Base-by-base conservation (phyloP, 495 filamentous ascomycete genomes). In the Penicillium paxilli region DNA sequence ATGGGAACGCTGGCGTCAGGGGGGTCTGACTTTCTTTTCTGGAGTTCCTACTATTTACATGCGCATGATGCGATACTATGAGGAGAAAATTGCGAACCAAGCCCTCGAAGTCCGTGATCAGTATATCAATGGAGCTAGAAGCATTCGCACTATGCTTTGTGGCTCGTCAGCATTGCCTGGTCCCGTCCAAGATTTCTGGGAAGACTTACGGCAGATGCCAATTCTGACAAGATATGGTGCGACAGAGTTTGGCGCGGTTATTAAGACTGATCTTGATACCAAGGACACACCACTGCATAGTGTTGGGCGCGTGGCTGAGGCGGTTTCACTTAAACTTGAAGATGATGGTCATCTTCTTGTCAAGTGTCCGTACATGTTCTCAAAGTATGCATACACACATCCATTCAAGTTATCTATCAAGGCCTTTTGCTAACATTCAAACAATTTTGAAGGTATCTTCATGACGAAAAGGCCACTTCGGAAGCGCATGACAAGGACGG, bases 11-110 rank as follows among this genome's bases (percentile, higher is more conserved):
- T 80, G 75, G 74, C 63, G 72, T 14, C 26, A 60, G 33, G 73
- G 73, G 33, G 69, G 66, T 0, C 41, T 76, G 6, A 78, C 74
- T 0, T 70, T 80, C 46, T 80, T 80, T 54, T 74, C 70, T 16
- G 77, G 75, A 6, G 77, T 80, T 5, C 77, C 77, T 8, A 80
- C 77, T 3, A 79, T 80, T 7, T 80, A 78, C 38, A 79, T 77
- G 68, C 72, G 77, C 0, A 70, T 80, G 75, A 65, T 65, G 65
- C 58, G 73, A 12, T 73, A 79, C 45, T 80, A 69, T 51, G 71
- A 79, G 53, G 64, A 62, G 14, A 60, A 59, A 1, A 65, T 65
- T 33, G 50, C 59, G 1, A 51, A 51, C 19, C 53, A 60, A 23
- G 2, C 51, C 59, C 44, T 62, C 63, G 47, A 57, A 53, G 20